These are phyloP conservation scores for Carex kokanica DNA, from an alignment of 176 grass and related monocot genomes.

Conservation along the genomic window DNA sequence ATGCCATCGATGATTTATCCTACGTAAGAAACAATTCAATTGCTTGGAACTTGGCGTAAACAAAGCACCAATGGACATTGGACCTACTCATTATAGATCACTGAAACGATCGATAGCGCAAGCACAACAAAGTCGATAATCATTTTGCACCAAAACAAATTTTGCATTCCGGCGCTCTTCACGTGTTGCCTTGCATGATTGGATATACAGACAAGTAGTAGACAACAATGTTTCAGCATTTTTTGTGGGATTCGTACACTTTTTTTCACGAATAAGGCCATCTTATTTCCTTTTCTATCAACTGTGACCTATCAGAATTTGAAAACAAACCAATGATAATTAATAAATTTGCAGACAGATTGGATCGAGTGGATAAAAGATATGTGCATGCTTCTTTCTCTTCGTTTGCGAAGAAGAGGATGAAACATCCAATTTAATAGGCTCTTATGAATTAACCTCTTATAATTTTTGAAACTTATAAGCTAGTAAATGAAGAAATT, in stretches of 20 bases:
- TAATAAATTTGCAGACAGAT: neutral
- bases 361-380: neutral
- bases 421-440: too few species aligned
- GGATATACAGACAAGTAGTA: neutral
- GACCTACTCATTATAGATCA: neutral
- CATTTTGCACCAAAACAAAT: neutral
- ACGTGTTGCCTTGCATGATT: constrained; percentile 8
- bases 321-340: neutral
- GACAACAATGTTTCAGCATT: neutral
- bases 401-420: too few species aligned
- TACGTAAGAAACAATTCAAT: neutral
- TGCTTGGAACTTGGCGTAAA: neutral
- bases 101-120: neutral
- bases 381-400: neutral
- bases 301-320: neutral
- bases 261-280: neutral
- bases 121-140: constrained; percentile 1
- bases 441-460: too few species aligned
- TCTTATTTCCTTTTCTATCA: neutral
- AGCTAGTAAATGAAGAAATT: too few species aligned
- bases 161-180: neutral
- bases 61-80: neutral
- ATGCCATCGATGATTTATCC: neutral
- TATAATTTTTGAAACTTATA: too few species aligned
- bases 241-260: neutral